Evolutionary conservation across 2,329 filamentous ascomycete genomes (phyloP), one percentile per base, ranked within the genome.

Genomic region (Mycocentrospora acerina): DNA sequence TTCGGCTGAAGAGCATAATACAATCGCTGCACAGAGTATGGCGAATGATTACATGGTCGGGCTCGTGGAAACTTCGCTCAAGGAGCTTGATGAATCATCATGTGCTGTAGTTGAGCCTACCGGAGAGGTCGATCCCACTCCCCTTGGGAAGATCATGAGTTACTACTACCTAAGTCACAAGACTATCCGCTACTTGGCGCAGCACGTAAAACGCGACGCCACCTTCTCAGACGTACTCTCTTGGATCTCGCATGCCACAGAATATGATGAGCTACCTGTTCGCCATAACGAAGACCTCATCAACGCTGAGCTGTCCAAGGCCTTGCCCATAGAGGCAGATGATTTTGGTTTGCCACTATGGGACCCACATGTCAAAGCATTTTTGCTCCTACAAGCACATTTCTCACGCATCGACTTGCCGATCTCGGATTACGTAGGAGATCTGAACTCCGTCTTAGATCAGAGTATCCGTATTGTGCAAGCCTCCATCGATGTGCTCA

Each of bases 231-330:
- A 97, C 51, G 89, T 83, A 0, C 75, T 98, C 1, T 82, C 84
- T 4, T 97, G 90, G 91, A 93, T 98, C 83, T 91, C 85, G 46
- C 82, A 83, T 35, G 93, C 94, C 1, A 89, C 86, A 2, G 93
- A 98, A 72, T 98, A 97, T 68, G 90, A 98, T 62, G 94, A 98
- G 70, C 82, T 98, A 1, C 93, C 93, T 0, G 93, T 98, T 16
- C 88, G 93, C 5, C 93, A 98, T 71, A 98, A 98, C 62, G 93
- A 98, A 71, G 94, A 98, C 62, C 81, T 98, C 29, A 90, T 98
- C 74, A 98, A 98, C 63, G 87, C 81, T 4, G 89, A 96, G 53
- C 77, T 98, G 3, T 89, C 90, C 6, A 81, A 83, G 41, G 89
- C 90, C 46, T 73, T 98, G 1, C 88, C 90, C 0, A 81, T 93